Percentiles rank a stretch among this genome's conserved stretches.
These are phyloP conservation scores for Corylus americana DNA, from an alignment of 306 rosid genomes.

Conservation along the genomic window DNA sequence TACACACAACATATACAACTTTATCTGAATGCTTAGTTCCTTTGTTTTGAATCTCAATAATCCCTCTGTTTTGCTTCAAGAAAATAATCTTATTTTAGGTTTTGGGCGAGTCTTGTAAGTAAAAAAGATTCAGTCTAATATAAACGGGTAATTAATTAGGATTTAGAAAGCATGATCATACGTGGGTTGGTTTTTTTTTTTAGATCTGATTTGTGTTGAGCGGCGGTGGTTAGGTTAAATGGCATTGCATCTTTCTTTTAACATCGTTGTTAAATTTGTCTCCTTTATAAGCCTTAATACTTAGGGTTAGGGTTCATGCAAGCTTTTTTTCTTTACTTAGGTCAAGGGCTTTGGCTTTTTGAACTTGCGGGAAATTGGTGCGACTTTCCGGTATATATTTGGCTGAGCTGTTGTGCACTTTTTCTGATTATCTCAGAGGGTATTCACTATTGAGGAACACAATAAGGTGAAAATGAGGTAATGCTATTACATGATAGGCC, in stretches of 20 bases:
- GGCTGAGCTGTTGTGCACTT: neutral
- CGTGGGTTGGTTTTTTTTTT: neutral
- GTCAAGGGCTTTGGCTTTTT: neutral
- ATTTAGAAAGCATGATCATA: conserved; percentile 12
- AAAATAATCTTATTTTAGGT: neutral
- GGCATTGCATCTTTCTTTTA: neutral
- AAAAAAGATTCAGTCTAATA: neutral
- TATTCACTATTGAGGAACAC: neutral
- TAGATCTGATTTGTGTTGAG: conserved; percentile 6
- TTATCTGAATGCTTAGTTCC: neutral
- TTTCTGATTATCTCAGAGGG: neutral
- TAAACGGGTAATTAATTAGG: neutral
- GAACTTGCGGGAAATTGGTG: conserved; percentile 17
- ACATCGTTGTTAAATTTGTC: neutral
- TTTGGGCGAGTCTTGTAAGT: neutral
- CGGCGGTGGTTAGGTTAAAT: neutral
- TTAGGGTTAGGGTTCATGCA: conserved; percentile 79
- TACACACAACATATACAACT: neutral
- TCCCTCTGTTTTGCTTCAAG: neutral
- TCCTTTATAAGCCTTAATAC: neutral
- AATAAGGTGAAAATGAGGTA: neutral
- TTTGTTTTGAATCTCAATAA: neutral
- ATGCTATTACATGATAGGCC: neutral
- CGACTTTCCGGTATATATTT: neutral
- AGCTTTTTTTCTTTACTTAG: neutral